Base-by-base conservation (phyloP, 192 early-diverging fungal species). In the Entomortierella chlamydospora region DNA sequence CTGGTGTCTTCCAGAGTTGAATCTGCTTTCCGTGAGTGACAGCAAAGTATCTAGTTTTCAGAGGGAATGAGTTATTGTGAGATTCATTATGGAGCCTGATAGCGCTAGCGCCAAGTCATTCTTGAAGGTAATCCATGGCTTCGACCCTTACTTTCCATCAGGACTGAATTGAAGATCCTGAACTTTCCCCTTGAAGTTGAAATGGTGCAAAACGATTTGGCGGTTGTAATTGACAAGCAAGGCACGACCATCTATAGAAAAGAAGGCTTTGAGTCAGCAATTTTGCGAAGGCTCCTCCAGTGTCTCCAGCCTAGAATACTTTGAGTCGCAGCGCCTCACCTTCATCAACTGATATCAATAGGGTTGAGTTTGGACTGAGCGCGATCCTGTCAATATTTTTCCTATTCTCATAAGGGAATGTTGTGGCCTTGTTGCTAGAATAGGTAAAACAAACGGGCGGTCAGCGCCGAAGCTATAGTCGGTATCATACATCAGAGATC, bases 321-420 rank as follows among this genome's bases (percentile, higher is more conserved):
- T 20, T 5, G 15, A 15, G 15, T 47, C 34, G 34, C 17, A 4
- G 47, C 47, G 18, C 13, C 70, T 45, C 59, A 93, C 93, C 92
- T 87, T 97, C 95, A 64, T 99, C 97, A 3, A 99, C 89, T 7
- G 93, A 90, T 25, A 99, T 87, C 57, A 99, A 79, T n/a, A 99
- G 82, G 34, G 89, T 88, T 10, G 93, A 93, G 55, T 94, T 92
- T 50, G 97, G 97, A 17, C 94, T 94, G 18, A 99, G 86, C 3
- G 96, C 97, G 31, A 99, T 89, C 22, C 90, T 86, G 26, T 83
- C 83, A 70, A 99, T 98, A 68, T 97, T 93, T 80, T 95, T 95
- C 52, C 92, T 87, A 85, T 93, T 98, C 76, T 99, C 97, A 61
- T 96, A 95, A 10, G 96, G 95, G 56, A 99, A 89, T 26, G 98